Evolutionary conservation across 306 rosid genomes (phyloP), one percentile per base, ranked within the genome.

Genomic region (Trifolium pratense): DNA sequence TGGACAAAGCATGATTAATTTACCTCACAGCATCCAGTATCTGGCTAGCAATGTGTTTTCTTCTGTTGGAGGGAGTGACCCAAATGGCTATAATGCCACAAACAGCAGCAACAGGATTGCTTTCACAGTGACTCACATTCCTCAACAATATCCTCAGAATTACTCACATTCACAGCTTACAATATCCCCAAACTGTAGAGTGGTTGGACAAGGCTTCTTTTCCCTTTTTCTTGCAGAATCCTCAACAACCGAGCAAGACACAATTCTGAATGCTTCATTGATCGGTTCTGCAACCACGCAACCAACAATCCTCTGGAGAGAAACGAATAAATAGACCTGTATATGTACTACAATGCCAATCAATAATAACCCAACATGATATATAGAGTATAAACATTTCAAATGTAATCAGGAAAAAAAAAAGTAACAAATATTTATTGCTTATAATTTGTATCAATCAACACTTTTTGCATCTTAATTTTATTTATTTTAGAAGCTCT

Each of bases 21-120:
- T 83, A 87, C 97, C 98, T 90, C 77, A 82, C 88, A 12, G 92
- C 87, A 77, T 90, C 98, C 14, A 93, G 84, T 51, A 89, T 73
- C 15, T 86, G 90, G 82, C 74, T 87, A 75, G 93, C 96, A 64
- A 90, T 79, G 71, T 37, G 77, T 68, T 90, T 90, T 82, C 93
- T 86, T 84, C 97, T 87, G 77, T 87, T 85, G 31, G 90, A 82
- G 49, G 91, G 89, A 75, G 90, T 82, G 37, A 93, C 97, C 98
- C 97, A 93, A 70, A 93, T 86, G 68, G 92, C 96, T 80, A 90
- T 86, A 71, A 90, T 79, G 61, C 98, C 98, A 21, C 97, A 90
- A 42, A 82, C 81, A 73, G 93, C 90, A 52, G 87, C 71, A 31
- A 81, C 78, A 13, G 90, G 88, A 25, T 84, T 74, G 66, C 68